These are phyloP conservation scores for Phytophthora nicotianae DNA, from an alignment of 352 stramenopile genomes.

Conservation along the genomic window DNA sequence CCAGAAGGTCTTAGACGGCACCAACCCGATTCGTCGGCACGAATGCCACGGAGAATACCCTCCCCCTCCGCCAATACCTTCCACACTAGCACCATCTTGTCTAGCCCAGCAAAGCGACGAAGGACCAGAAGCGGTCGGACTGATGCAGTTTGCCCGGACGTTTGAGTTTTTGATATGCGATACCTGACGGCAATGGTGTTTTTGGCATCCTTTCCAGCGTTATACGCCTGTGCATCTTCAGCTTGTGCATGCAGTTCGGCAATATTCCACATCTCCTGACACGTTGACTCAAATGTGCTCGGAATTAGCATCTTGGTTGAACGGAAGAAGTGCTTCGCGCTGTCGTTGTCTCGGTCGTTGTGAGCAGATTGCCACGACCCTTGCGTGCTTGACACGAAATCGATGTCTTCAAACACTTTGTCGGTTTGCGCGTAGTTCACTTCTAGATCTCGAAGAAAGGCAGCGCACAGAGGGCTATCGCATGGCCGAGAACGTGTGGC, in stretches of 20 bases:
- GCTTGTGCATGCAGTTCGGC: background rate
- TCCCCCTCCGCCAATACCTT: background rate
- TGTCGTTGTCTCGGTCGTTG: background rate
- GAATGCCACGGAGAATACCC: background rate
- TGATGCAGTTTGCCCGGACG: background rate
- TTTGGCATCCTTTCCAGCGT: background rate
- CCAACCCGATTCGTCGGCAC: background rate
- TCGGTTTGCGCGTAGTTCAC: background rate
- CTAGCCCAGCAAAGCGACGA: background rate
- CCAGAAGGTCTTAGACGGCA: background rate
- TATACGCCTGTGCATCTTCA: background rate
- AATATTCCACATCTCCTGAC: slow-evolving; percentile 2
- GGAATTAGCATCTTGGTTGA: background rate
- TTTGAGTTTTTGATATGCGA: background rate
- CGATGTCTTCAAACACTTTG: background rate
- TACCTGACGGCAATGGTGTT: slow-evolving; percentile 3
- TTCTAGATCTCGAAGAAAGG: background rate
- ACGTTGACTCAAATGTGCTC: background rate
- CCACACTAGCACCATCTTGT: background rate
- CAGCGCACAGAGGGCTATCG: background rate
- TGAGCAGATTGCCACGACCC: background rate
- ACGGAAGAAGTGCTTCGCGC: background rate
- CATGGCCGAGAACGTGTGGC: background rate
- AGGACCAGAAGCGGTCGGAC: background rate
- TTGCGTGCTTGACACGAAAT: background rate